Percentiles rank a stretch among this genome's conserved stretches.
Conservation (phyloP, 257 asterid genomes). For the Salvia miltiorrhiza region DNA sequence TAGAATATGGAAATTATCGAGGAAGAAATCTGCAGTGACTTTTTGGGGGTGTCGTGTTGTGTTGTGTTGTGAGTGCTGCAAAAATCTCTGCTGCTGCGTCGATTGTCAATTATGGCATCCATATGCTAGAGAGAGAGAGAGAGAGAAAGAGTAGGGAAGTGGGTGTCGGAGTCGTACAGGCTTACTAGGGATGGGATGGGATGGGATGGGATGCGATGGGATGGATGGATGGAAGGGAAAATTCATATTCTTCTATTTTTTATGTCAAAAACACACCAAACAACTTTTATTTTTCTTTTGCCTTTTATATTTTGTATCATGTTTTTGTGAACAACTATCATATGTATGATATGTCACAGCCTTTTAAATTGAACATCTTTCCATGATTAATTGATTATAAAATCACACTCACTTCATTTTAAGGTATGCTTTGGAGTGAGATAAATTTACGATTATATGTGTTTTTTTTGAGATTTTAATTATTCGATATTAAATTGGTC, state of each 20-base stretch:
- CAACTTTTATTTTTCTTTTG: neutral
- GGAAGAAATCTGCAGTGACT: neutral
- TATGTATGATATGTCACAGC: too few relatives aligned
- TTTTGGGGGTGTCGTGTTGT: constrained; percentile 3
- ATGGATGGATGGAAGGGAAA: neutral
- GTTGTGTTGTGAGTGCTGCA: constrained; percentile 9
- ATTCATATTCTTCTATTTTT: neutral
- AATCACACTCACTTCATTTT: too few relatives aligned
- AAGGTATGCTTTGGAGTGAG: too few relatives aligned
- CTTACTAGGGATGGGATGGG: neutral
- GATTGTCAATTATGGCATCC: neutral
- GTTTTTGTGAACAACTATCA: too few relatives aligned
- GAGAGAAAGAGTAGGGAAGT: neutral
- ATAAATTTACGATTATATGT: too few relatives aligned
- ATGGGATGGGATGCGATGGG: neutral
- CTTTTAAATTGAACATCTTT: too few relatives aligned
- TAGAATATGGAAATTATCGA: neutral
- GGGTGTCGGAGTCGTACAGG: constrained; percentile 14
- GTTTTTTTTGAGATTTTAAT: too few relatives aligned
- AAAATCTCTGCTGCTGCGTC: neutral
- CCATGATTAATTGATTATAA: too few relatives aligned
- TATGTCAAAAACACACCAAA: neutral
- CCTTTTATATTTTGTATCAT: too few relatives aligned
- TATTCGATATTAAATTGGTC: too few relatives aligned
- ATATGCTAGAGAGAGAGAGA: neutral